Conservation (phyloP, 306 rosid genomes). For the Glycyrrhiza uralensis region DNA sequence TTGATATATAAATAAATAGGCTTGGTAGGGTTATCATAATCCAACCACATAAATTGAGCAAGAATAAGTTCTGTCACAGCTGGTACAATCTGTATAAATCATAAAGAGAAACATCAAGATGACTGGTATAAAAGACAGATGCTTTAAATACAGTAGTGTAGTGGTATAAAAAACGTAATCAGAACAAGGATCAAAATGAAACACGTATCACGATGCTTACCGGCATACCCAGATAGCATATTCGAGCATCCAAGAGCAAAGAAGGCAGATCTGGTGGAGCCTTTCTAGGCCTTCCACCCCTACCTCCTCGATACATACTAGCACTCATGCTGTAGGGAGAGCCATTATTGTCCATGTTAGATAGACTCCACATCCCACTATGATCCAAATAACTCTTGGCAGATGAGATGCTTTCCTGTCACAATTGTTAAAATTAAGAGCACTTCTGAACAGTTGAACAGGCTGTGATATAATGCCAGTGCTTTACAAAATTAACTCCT, state of each 20-base stretch:
- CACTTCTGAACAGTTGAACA: background rate
- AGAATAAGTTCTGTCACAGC: slow-evolving; percentile 92
- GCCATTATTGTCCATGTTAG: slow-evolving; percentile 44
- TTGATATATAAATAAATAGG: slow-evolving; percentile 89
- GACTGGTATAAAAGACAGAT: background rate
- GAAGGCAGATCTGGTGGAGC: slow-evolving; percentile 98
- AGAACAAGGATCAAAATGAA: background rate
- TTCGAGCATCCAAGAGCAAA: slow-evolving; percentile 81
- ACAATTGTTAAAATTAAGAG: slow-evolving; percentile 19
- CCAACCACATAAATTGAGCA: slow-evolving; percentile 95
- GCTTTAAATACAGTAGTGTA: background rate
- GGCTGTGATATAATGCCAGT: background rate
- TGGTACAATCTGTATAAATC: slow-evolving; percentile 75
- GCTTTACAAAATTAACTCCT: background rate
- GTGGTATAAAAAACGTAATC: background rate
- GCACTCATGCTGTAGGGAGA: slow-evolving; percentile 83
- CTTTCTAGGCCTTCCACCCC: slow-evolving; percentile 77
- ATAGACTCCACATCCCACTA: slow-evolving; percentile 76
- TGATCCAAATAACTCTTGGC: slow-evolving; percentile 65
- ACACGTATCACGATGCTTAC: slow-evolving; percentile 49
- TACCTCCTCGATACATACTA: slow-evolving; percentile 78
- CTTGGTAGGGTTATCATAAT: slow-evolving; percentile 73
- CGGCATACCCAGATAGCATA: slow-evolving; percentile 90
- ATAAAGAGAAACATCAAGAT: slow-evolving; percentile 20
- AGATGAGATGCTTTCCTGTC: slow-evolving; percentile 82